Conservation (phyloP, 768 basidiomycete genomes). For the Auriscalpium orientale region DNA sequence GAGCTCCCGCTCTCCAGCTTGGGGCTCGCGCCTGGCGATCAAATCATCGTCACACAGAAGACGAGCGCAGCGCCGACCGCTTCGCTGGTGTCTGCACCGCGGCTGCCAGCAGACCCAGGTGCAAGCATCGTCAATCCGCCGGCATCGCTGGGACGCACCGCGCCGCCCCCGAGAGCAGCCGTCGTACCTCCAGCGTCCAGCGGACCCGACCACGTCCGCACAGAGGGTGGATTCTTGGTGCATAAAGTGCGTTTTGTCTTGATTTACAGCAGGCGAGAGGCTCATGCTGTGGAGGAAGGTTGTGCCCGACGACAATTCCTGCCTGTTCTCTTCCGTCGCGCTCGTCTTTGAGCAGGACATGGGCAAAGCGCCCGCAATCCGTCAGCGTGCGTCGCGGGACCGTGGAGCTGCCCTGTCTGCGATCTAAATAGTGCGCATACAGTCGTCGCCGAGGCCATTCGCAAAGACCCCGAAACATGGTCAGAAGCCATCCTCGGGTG, state of each 20-base stretch:
- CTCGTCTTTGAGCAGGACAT: constrained; percentile 81
- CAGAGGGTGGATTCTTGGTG: constrained; percentile 59
- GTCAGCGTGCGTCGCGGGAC: constrained; percentile 50
- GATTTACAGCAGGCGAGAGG: neutral
- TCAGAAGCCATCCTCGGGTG: constrained; percentile 86
- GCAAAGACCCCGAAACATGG: constrained; percentile 61
- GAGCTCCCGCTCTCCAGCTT: constrained; percentile 71
- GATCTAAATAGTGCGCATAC: neutral
- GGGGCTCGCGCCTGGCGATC: constrained; percentile 73
- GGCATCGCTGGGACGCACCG: constrained; percentile 4
- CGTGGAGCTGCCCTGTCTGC: neutral
- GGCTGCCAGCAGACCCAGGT: constrained; percentile 17
- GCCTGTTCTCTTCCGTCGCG: constrained; percentile 83
- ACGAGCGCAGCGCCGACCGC: constrained; percentile 18
- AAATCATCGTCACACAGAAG: constrained; percentile 67
- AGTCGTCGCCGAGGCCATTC: constrained; percentile 86
- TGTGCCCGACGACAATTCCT: constrained; percentile 97
- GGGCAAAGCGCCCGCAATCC: constrained; percentile 57
- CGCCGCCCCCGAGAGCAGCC: constrained; percentile 4
- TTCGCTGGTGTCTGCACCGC: constrained; percentile 3
- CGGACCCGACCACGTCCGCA: constrained; percentile 53
- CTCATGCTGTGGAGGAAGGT: constrained; percentile 33
- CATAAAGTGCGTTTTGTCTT: constrained; percentile 46
- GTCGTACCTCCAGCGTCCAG: constrained; percentile 16
- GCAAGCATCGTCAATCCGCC: constrained; percentile 17